Evolutionary conservation across 2,329 filamentous ascomycete genomes (phyloP), one percentile per base, ranked within the genome.

Genomic region (Diplodia sapinea): DNA sequence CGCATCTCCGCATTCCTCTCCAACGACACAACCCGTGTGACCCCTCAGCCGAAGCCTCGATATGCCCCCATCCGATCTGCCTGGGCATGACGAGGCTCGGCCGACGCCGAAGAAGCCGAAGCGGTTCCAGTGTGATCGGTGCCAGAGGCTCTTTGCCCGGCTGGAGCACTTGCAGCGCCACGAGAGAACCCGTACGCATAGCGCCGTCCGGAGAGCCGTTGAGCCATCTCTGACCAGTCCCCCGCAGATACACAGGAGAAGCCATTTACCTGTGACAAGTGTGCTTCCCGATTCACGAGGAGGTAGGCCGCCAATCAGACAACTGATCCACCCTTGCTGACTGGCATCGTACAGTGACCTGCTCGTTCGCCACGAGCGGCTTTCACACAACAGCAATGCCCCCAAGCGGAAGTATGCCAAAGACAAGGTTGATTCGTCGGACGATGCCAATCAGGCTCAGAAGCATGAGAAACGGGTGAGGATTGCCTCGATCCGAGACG

Each of bases 161-260:
- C 72, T 80, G 12, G 79, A 81, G 67, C 79, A 80, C 70, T 70
- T 80, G 17, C 79, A 81, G 68, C 74, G 79, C 9, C 79, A 80
- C 73, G 78, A 80, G 69, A 73, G 79, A 50, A 80, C 79, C 38
- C 76, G 75, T 77, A 71, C 73, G 74, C 72, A 43, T 47, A 51
- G n/a, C 20, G 29, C 29, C 20, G 31, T 33, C 17, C 2, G 38
- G 29, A 50, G 33, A 11, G 13, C n/a, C 40, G 31, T n/a, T 12
- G 40, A 15, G 31, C 62, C 36, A 9, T 38, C 38, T 64, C 70
- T 75, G 26, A 75, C 66, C 17, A 33, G 51, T 5, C 20, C 43
- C 23, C n/a, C 43, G 64, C 52, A 76, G 77, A 81, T 70, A 80
- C 77, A 52, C 77, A 79, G 31, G 75, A 80, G 68, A 80, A 80